Evolutionary conservation across 805 yeast genomes (phyloP).

Genomic region (Debaryomyces maramus): DNA sequence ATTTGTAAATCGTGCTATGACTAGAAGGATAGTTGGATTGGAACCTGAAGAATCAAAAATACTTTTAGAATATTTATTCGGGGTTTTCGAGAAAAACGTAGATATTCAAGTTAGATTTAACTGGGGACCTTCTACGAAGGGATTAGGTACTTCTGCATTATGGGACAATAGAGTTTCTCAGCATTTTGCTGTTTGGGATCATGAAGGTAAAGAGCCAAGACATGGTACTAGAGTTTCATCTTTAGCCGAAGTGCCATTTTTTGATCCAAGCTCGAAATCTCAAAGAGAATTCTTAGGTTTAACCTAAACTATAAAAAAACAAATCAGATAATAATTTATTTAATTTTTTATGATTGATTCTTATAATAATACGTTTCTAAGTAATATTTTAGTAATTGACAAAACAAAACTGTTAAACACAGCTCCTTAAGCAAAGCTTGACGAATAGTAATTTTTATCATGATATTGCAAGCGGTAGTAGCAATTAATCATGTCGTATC

Average conservation of each 20-base stretch:
- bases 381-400: too few relatives aligned
- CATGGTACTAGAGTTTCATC: conserved; percentile 54
- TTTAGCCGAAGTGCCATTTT: conserved; percentile 54
- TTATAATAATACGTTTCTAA: too few relatives aligned
- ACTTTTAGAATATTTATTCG: conserved; percentile 47
- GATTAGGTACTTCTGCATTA: conserved; percentile 51
- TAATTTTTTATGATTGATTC: too few relatives aligned
- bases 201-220: conserved; percentile 44
- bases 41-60: conserved; percentile 50
- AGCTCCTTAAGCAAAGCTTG: too few relatives aligned
- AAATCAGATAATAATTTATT: too few relatives aligned
- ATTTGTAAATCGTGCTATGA: conserved; percentile 53
- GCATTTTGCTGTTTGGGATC: conserved; percentile 56
- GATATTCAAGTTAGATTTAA: conserved; percentile 57
- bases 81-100: conserved; percentile 49
- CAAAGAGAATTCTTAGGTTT: conserved; percentile 54
- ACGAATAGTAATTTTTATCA: too few relatives aligned
- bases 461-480: too few relatives aligned
- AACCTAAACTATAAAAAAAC: too few relatives aligned
- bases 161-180: conserved; percentile 62
- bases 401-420: too few relatives aligned
- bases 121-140: conserved; percentile 45
- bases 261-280: conserved; percentile 49
- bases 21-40: conserved; percentile 52
- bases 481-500: too few relatives aligned